Conservation (phyloP, 2,329 filamentous ascomycete genomes). For the Immersiporthe knoxdaviesiana region DNA sequence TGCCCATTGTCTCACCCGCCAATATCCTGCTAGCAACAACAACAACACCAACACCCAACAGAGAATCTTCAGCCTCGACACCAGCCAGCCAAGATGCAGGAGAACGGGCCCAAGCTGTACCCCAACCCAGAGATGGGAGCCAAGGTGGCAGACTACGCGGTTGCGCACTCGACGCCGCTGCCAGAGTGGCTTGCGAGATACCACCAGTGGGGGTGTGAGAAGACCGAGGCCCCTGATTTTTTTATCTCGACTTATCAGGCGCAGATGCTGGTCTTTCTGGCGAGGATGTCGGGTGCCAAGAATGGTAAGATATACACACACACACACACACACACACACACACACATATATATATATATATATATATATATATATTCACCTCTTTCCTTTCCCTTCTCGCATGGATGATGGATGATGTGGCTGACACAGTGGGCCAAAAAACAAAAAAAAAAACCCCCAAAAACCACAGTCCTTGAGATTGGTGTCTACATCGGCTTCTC, state of each 20-base stretch:
- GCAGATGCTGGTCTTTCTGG: constrained; percentile 42
- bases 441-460: no score
- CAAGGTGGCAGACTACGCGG: constrained; percentile 47
- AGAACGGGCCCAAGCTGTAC: constrained; percentile 45
- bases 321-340: no score
- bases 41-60: no score
- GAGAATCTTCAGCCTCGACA: neutral
- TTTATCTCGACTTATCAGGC: constrained; percentile 36
- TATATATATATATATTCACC: neutral
- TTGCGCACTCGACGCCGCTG: constrained; percentile 46
- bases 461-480: constrained; percentile 54
- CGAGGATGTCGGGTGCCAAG: constrained; percentile 44
- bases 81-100: constrained; percentile 41
- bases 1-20: neutral
- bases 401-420: neutral
- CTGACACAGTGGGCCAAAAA: neutral
- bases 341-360: neutral
- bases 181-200: constrained; percentile 48
- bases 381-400: neutral
- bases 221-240: constrained; percentile 29
- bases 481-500: constrained; percentile 55
- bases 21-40: neutral
- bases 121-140: constrained; percentile 45
- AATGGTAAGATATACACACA: constrained; percentile 25
- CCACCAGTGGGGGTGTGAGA: constrained; percentile 39